These are phyloP conservation scores for Calonectria honghensis DNA, from an alignment of 2,329 filamentous ascomycete species.

Conservation along the genomic window DNA sequence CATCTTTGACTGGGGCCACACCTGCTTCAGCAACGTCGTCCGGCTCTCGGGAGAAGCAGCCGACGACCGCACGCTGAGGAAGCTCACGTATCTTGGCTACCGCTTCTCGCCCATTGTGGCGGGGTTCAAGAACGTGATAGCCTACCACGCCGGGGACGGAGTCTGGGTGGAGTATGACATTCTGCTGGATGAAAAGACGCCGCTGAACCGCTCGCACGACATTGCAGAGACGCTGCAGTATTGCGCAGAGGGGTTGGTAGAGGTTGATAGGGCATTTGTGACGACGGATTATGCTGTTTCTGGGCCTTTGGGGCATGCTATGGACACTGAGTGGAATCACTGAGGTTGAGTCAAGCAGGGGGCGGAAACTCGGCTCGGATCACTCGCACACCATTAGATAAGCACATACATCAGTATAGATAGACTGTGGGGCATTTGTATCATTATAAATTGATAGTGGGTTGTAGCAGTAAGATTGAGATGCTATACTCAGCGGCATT, in stretches of 20 bases:
- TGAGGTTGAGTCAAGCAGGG: slow-evolving; percentile 14
- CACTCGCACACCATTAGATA: neutral
- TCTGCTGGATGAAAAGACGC: slow-evolving; percentile 57
- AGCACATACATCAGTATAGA: neutral
- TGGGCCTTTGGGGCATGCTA: slow-evolving; percentile 57
- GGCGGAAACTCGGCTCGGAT: neutral
- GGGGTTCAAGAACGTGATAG: slow-evolving; percentile 59
- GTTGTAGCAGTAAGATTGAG: neutral
- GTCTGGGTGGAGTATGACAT: slow-evolving; percentile 60
- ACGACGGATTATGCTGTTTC: slow-evolving; percentile 59
- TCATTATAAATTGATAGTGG: too few relatives aligned
- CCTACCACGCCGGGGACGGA: slow-evolving; percentile 59
- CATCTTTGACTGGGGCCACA: slow-evolving; percentile 81
- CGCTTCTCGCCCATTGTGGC: slow-evolving; percentile 58
- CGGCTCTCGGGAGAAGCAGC: slow-evolving; percentile 59
- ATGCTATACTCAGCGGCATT: neutral
- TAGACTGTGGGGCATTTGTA: neutral
- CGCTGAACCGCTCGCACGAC: slow-evolving; percentile 57
- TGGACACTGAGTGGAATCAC: slow-evolving; percentile 55
- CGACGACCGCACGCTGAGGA: slow-evolving; percentile 55
- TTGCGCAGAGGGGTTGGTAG: slow-evolving; percentile 57
- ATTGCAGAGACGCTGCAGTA: slow-evolving; percentile 61
- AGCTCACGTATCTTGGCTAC: slow-evolving; percentile 59
- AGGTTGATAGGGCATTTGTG: slow-evolving; percentile 59
- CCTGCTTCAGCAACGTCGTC: slow-evolving; percentile 60